These are phyloP conservation scores for Physaria fendleri DNA, from an alignment of 345 rosid species.

Conservation along the genomic window DNA sequence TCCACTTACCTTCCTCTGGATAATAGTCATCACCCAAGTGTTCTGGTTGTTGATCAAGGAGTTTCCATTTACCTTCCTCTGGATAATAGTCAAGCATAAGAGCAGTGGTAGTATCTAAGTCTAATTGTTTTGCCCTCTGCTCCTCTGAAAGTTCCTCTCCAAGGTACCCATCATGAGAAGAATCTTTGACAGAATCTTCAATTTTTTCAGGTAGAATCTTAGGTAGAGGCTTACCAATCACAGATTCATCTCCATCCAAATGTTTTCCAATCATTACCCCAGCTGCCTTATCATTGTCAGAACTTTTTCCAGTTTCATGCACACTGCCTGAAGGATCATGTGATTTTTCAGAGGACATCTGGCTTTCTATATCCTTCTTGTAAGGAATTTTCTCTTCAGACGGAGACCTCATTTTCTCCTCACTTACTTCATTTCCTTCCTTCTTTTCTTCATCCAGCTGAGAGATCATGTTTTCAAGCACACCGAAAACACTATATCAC, in stretches of 20 bases:
- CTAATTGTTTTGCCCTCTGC: slow-evolving; percentile 44
- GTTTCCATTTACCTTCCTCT: slow-evolving; percentile 90
- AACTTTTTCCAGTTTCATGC: slow-evolving; percentile 18
- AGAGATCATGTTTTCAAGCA: slow-evolving; percentile 77
- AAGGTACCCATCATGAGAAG: slow-evolving; percentile 34
- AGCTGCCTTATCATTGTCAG: slow-evolving; percentile 18
- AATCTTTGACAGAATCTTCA: slow-evolving; percentile 31
- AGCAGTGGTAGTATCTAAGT: slow-evolving; percentile 66
- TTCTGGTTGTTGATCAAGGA: slow-evolving; percentile 70
- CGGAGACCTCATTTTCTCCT: slow-evolving; percentile 20
- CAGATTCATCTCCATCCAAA: slow-evolving; percentile 30
- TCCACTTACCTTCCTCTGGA: slow-evolving; percentile 91
- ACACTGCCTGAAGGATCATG: slow-evolving; percentile 24
- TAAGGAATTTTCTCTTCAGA: slow-evolving; percentile 18
- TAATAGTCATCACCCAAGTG: slow-evolving; percentile 45
- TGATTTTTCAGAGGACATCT: slow-evolving; percentile 27
- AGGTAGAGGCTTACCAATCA: slow-evolving; percentile 31
- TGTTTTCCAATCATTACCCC: slow-evolving; percentile 21
- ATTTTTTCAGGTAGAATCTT: slow-evolving; percentile 35
- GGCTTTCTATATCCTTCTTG: slow-evolving; percentile 18
- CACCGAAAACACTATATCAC: slow-evolving; percentile 77
- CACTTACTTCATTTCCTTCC: slow-evolving; percentile 35
- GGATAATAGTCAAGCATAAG: slow-evolving; percentile 79
- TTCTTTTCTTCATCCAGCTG: slow-evolving; percentile 59
- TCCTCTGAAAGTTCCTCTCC: slow-evolving; percentile 41